These are phyloP conservation scores for Urtica urens DNA, from an alignment of 306 rosid species.

Conservation along the genomic window DNA sequence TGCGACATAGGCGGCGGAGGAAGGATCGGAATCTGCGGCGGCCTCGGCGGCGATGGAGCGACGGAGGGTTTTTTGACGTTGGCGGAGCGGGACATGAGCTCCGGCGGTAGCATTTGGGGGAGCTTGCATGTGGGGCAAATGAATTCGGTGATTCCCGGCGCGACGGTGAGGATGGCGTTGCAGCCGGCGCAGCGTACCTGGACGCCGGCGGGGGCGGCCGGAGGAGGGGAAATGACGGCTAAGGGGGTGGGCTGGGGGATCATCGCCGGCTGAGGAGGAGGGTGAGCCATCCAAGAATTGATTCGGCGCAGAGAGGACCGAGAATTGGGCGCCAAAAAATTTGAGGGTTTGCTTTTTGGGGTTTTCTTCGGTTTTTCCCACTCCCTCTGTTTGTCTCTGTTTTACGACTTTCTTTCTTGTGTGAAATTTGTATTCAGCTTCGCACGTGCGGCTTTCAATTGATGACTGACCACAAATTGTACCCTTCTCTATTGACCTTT, in stretches of 20 bases:
- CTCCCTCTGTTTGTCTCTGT: not conserved
- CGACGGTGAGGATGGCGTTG: constrained; percentile 59
- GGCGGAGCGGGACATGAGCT: constrained; percentile 65
- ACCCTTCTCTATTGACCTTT: no score
- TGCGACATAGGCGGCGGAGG: constrained; percentile 18
- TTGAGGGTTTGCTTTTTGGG: constrained; percentile 6
- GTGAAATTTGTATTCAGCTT: not conserved
- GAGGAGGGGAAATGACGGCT: constrained; percentile 21
- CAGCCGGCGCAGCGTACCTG: constrained; percentile 98
- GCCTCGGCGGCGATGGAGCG: constrained; percentile 1
- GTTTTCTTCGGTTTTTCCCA: not conserved
- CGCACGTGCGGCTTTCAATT: not conserved
- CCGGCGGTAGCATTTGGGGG: constrained; percentile 97
- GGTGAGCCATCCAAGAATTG: constrained; percentile 1
- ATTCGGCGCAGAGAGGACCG: not conserved
- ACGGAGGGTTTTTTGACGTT: constrained; percentile 22
- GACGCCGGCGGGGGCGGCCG: constrained; percentile 35
- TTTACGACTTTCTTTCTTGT: not conserved
- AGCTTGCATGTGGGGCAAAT: constrained; percentile 53
- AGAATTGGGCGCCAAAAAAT: constrained; percentile 12
- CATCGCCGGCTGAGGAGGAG: constrained; percentile 36
- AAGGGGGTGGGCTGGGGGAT: constrained; percentile 32
- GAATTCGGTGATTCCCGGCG: constrained; percentile 69
- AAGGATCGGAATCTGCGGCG: constrained; percentile 12
- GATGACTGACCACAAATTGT: not conserved